Conservation (phyloP, 2,329 filamentous ascomycete genomes). For the Alternaria sp. region DNA sequence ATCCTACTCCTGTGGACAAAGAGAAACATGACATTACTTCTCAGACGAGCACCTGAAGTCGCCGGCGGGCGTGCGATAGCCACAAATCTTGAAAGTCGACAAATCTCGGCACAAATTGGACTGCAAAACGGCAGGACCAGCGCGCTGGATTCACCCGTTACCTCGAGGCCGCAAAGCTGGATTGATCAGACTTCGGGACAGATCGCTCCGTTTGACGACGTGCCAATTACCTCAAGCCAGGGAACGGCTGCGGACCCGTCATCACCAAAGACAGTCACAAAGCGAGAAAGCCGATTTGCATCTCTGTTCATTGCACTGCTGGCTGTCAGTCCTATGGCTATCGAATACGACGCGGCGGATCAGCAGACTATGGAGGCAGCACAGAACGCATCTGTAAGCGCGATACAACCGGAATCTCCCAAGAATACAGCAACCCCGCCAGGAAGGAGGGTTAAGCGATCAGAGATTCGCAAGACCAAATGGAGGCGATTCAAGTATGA, state of each 20-base stretch:
- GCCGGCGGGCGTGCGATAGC: too few relatives aligned
- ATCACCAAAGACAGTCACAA: conserved; percentile 10
- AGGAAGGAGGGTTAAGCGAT: background rate
- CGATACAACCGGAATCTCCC: background rate
- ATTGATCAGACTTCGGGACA: background rate
- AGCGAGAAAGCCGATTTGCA: conserved; percentile 20
- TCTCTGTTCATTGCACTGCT: conserved; percentile 26
- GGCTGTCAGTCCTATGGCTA: conserved; percentile 21
- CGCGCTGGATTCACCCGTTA: background rate
- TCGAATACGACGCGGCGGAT: conserved; percentile 18
- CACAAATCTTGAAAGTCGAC: too few relatives aligned
- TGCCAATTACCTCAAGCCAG: background rate
- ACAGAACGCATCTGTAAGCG: conserved; percentile 5
- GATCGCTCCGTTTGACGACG: background rate
- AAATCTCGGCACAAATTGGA: background rate
- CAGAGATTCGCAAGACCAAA: conserved; percentile 15
- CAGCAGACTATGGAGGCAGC: conserved; percentile 25
- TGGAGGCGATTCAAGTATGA: conserved; percentile 24
- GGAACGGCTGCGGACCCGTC: background rate
- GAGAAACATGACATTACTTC: background rate
- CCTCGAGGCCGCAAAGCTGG: conserved; percentile 8
- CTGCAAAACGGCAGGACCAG: background rate
- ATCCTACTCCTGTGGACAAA: background rate
- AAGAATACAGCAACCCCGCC: background rate
- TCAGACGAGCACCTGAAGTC: background rate